phyloP scores from a whole-genome alignment of 495 filamentous ascomycete genomes.

The Sphaerosporella brunnea region DNA sequence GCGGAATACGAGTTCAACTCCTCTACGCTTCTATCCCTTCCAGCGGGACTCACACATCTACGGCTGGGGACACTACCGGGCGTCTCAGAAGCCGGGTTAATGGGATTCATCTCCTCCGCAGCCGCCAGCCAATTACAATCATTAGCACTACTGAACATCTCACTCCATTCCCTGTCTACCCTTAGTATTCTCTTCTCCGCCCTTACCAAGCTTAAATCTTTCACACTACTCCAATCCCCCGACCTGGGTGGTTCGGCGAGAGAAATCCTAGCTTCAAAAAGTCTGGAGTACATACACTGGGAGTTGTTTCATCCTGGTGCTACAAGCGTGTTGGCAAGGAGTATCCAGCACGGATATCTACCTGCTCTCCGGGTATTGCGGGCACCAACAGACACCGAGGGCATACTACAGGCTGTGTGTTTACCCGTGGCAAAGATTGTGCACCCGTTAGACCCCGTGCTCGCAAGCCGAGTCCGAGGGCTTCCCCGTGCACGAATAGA shows the following conservation, averaged over 20 bases:
- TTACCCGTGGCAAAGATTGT: constrained; percentile 35
- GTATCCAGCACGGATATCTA: constrained; percentile 49
- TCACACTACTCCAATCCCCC: constrained; percentile 57
- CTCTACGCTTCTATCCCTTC: constrained; percentile 48
- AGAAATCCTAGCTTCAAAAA: constrained; percentile 34
- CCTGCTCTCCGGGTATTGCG: constrained; percentile 50
- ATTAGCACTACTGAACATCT: constrained; percentile 47
- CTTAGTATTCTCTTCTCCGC: constrained; percentile 61
- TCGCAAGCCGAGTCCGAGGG: constrained; percentile 29
- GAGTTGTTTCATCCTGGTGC: too few species aligned
- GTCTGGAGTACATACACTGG: constrained; percentile 61
- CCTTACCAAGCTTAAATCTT: constrained; percentile 44
- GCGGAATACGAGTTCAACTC: constrained; percentile 57
- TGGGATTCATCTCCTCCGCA: constrained; percentile 41
- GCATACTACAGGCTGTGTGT: constrained; percentile 53
- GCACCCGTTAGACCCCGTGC: constrained; percentile 32
- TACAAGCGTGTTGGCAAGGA: background rate
- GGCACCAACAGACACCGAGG: constrained; percentile 57
- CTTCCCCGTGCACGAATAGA: constrained; percentile 36
- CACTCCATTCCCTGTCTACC: constrained; percentile 46
- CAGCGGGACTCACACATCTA: constrained; percentile 47
- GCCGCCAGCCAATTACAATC: constrained; percentile 36
- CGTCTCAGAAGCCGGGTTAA: constrained; percentile 55
- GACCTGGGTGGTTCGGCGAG: constrained; percentile 37
- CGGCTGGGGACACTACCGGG: constrained; percentile 61